Conservation (phyloP, 164 flowering plant genomes). For the Platanus orientalis region DNA sequence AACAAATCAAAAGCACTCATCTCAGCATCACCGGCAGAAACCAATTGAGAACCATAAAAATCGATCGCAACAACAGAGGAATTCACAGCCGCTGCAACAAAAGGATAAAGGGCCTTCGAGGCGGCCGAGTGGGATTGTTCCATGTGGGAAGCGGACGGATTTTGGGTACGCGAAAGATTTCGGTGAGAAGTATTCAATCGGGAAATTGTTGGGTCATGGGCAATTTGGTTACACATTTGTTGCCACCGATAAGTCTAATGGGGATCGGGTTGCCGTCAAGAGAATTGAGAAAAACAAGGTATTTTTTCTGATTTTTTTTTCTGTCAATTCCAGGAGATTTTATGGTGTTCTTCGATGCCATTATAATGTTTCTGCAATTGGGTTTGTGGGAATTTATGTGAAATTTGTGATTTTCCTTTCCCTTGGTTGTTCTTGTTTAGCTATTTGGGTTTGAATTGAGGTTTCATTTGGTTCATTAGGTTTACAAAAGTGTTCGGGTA, state of each 20-base stretch:
- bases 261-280: slow-evolving; percentile 85
- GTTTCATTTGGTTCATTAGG: too few relatives aligned
- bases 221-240: slow-evolving; percentile 83
- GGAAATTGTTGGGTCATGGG: slow-evolving; percentile 76
- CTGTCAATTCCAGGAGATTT: too few relatives aligned
- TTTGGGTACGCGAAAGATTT: slow-evolving; percentile 72
- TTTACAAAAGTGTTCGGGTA: too few relatives aligned
- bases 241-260: slow-evolving; percentile 53
- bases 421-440: too few relatives aligned
- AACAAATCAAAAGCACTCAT: slow-evolving; percentile 13
- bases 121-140: slow-evolving; percentile 33
- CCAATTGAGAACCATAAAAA: slow-evolving; percentile 5
- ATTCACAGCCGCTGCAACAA: slow-evolving; percentile 14
- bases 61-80: slow-evolving; percentile 11
- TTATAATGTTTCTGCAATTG: too few relatives aligned
- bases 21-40: neutral
- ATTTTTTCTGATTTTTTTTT: neutral
- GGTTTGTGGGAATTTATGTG: too few relatives aligned
- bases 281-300: slow-evolving; percentile 80
- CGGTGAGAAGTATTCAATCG: slow-evolving; percentile 44
- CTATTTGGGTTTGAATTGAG: too few relatives aligned
- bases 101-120: slow-evolving; percentile 23
- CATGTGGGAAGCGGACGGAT: slow-evolving; percentile 73
- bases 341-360: too few relatives aligned
- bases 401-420: too few relatives aligned